These are phyloP conservation scores for Lactarius hatsudake DNA, from an alignment of 768 basidiomycete genomes.

Conservation along the genomic window DNA sequence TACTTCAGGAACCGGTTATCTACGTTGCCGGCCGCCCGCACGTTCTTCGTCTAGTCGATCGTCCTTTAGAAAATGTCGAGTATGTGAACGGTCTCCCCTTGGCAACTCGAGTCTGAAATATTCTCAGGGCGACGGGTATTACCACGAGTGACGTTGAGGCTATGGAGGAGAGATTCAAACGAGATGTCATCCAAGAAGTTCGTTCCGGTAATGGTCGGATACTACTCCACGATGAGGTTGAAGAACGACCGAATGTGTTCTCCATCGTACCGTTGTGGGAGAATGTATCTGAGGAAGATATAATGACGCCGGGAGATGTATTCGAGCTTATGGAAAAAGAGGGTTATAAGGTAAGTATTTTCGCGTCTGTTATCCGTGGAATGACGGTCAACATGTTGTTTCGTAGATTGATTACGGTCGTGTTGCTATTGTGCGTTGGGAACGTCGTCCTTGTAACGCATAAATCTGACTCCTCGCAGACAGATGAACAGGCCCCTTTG, in stretches of 20 bases:
- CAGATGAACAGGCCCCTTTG: conserved; percentile 94
- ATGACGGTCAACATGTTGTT: background rate
- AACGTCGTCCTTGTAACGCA: background rate
- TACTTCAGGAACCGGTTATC: conserved; percentile 80
- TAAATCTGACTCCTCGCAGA: conserved; percentile 47
- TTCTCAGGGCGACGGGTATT: conserved; percentile 82
- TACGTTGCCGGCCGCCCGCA: conserved; percentile 86
- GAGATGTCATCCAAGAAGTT: conserved; percentile 84
- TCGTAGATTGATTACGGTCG: conserved; percentile 78
- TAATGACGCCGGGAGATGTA: conserved; percentile 84
- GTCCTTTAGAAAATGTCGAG: conserved; percentile 94
- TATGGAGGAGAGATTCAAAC: conserved; percentile 87
- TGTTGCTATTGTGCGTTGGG: conserved; percentile 75
- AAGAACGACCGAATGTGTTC: conserved; percentile 87
- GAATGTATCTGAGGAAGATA: conserved; percentile 72
- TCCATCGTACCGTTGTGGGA: conserved; percentile 96
- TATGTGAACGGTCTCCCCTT: conserved; percentile 40
- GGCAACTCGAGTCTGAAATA: background rate
- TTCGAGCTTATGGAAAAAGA: conserved; percentile 72
- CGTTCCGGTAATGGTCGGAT: conserved; percentile 68
- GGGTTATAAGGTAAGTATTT: conserved; percentile 60
- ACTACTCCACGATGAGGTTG: conserved; percentile 92
- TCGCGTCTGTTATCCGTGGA: background rate
- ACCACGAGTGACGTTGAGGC: conserved; percentile 85
- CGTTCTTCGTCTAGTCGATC: conserved; percentile 82